phyloP scores from a whole-genome alignment of 345 rosid species.

The Populus pruinosa region DNA sequence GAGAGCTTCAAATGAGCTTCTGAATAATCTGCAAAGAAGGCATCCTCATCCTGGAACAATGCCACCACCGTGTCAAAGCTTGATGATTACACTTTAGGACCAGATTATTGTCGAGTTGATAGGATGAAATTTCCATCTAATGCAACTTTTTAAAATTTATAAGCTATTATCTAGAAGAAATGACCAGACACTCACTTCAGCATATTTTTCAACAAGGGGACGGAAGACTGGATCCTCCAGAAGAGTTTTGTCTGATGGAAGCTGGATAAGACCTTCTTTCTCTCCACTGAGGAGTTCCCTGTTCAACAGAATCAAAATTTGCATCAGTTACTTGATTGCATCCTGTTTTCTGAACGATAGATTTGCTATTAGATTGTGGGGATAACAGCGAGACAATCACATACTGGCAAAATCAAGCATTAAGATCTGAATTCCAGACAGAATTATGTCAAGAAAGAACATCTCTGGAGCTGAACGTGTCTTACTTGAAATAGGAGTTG shows the following conservation, averaged over 20 bases:
- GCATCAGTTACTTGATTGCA: neutral
- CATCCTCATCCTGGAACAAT: slow-evolving; percentile 21
- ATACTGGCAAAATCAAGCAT: neutral
- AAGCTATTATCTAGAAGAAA: neutral
- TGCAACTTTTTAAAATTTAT: neutral
- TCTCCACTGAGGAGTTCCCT: slow-evolving; percentile 26
- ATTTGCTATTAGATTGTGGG: neutral
- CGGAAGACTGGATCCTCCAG: slow-evolving; percentile 19
- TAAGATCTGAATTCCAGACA: neutral
- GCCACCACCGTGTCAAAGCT: neutral
- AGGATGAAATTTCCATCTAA: neutral
- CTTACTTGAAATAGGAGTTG: slow-evolving; percentile 25
- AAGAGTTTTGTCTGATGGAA: slow-evolving; percentile 23
- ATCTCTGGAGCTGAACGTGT: neutral
- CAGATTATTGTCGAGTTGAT: neutral
- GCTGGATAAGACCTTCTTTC: slow-evolving; percentile 23
- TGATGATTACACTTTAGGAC: neutral
- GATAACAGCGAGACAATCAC: neutral
- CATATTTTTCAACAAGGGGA: slow-evolving; percentile 25
- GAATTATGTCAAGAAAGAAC: neutral
- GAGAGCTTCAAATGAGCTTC: slow-evolving; percentile 33
- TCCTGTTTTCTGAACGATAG: neutral
- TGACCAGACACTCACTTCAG: slow-evolving; percentile 2
- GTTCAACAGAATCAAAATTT: neutral
- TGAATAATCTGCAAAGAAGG: slow-evolving; percentile 22